These are phyloP conservation scores for Gloeostereum incarnatum DNA, from an alignment of 768 basidiomycete species.

Conservation along the genomic window DNA sequence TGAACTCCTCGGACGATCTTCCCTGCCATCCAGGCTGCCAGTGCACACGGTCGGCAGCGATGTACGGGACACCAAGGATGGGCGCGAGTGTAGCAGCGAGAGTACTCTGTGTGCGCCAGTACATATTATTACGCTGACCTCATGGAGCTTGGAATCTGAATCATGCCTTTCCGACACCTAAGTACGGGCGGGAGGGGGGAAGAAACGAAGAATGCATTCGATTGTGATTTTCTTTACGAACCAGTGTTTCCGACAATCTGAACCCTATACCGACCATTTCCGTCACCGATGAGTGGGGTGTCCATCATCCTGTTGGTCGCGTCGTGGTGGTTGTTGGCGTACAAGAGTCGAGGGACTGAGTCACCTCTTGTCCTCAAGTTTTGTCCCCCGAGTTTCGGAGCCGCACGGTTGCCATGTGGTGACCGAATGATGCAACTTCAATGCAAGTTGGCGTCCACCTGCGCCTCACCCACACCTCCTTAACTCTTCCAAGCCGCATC, in stretches of 20 bases:
- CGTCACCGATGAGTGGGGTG: slow-evolving; percentile 35
- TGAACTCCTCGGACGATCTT: slow-evolving; percentile 12
- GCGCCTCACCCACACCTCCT: no score
- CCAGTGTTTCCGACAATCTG: slow-evolving; percentile 45
- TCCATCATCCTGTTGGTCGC: no score
- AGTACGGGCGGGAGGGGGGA: neutral
- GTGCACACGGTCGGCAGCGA: slow-evolving; percentile 24
- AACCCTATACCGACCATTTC: slow-evolving; percentile 34
- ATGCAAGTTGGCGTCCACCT: no score
- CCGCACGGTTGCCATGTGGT: no score
- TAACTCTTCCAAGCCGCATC: no score
- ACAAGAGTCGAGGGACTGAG: no score
- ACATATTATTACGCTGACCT: neutral
- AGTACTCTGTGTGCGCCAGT: slow-evolving; percentile 21
- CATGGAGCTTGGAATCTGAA: neutral
- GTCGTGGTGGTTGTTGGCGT: no score
- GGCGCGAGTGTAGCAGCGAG: slow-evolving; percentile 23
- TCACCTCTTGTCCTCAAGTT: no score
- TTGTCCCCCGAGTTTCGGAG: no score
- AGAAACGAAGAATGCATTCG: slow-evolving; percentile 1
- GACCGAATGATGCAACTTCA: no score
- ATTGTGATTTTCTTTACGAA: slow-evolving; percentile 13
- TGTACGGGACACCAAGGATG: slow-evolving; percentile 23
- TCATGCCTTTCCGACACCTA: slow-evolving; percentile 32
- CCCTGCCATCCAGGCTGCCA: slow-evolving; percentile 28